Evolutionary conservation across 1,139 yeast genomes (phyloP).

Genomic region (Casaregolazyma suthepensis): DNA sequence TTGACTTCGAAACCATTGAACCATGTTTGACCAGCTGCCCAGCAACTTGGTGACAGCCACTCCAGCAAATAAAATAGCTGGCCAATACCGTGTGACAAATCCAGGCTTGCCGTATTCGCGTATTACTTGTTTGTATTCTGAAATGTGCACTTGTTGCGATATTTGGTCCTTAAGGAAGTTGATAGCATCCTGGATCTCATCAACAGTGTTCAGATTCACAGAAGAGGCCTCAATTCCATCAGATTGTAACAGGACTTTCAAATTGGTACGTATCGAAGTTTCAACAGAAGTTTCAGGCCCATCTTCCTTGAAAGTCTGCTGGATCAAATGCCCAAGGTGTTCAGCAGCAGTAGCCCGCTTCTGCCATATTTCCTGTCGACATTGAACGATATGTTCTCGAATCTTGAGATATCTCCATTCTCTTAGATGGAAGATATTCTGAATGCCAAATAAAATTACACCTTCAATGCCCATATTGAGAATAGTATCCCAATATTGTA

Average conservation of each 20-base stretch:
- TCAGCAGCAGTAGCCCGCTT: conserved; percentile 3
- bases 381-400: conserved; percentile 3
- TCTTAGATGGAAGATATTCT: conserved; percentile 4
- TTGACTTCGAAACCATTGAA: conserved; percentile 51
- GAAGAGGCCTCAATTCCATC: neutral
- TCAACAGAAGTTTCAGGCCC: neutral
- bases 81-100: conserved; percentile 60
- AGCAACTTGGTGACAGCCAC: conserved; percentile 38
- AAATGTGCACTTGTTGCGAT: neutral
- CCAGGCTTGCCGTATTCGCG: conserved; percentile 41
- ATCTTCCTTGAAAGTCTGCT: neutral
- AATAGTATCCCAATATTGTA: conserved; percentile 6
- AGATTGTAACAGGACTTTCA: neutral
- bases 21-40: conserved; percentile 47
- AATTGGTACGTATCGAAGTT: neutral
- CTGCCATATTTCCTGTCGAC: conserved; percentile 6
- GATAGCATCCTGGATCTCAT: neutral
- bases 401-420: conserved; percentile 5
- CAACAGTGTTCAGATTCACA: neutral
- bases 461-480: conserved; percentile 4
- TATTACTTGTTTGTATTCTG: neutral
- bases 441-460: conserved; percentile 3
- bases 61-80: conserved; percentile 31
- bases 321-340: conserved; percentile 5
- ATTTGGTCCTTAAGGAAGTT: neutral